Conservation (phyloP, 805 yeast genomes). For the Nakazawaea ernobii region DNA sequence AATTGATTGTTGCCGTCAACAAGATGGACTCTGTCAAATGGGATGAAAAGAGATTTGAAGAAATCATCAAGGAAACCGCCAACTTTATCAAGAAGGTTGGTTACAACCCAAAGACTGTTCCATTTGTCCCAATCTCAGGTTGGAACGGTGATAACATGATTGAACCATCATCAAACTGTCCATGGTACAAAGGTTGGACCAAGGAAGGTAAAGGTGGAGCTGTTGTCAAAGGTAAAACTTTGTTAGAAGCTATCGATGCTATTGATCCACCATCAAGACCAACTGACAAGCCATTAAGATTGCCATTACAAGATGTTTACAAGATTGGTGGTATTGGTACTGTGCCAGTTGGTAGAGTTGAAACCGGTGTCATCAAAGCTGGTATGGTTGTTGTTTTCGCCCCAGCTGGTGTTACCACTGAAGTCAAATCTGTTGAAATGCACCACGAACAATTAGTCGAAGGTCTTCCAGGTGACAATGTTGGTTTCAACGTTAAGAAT, state of each 20-base stretch:
- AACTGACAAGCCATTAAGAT: slow-evolving; percentile 81
- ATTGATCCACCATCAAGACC: slow-evolving; percentile 79
- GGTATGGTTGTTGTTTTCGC: slow-evolving; percentile 88
- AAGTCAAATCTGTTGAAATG: slow-evolving; percentile 86
- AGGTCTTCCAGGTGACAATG: slow-evolving; percentile 90
- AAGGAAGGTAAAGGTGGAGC: slow-evolving; percentile 76
- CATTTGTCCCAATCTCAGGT: slow-evolving; percentile 89
- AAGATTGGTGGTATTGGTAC: slow-evolving; percentile 91
- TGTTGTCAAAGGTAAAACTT: slow-evolving; percentile 65
- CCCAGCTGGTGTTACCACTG: slow-evolving; percentile 88
- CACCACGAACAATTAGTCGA: slow-evolving; percentile 76
- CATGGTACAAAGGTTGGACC: slow-evolving; percentile 86
- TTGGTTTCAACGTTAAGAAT: slow-evolving; percentile 87
- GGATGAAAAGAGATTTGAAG: slow-evolving; percentile 76
- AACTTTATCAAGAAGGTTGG: slow-evolving; percentile 84
- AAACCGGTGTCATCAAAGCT: slow-evolving; percentile 87
- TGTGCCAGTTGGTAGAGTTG: slow-evolving; percentile 92
- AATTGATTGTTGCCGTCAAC: slow-evolving; percentile 86
- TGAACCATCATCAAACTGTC: slow-evolving; percentile 74
- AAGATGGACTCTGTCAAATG: slow-evolving; percentile 93
- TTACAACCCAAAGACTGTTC: slow-evolving; percentile 74
- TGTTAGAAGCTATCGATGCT: slow-evolving; percentile 80
- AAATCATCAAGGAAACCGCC: slow-evolving; percentile 69
- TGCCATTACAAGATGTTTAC: slow-evolving; percentile 88
- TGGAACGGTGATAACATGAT: slow-evolving; percentile 94